phyloP scores from a whole-genome alignment of 2,329 filamentous ascomycete genomes.

The Epichloe glyceriae region DNA sequence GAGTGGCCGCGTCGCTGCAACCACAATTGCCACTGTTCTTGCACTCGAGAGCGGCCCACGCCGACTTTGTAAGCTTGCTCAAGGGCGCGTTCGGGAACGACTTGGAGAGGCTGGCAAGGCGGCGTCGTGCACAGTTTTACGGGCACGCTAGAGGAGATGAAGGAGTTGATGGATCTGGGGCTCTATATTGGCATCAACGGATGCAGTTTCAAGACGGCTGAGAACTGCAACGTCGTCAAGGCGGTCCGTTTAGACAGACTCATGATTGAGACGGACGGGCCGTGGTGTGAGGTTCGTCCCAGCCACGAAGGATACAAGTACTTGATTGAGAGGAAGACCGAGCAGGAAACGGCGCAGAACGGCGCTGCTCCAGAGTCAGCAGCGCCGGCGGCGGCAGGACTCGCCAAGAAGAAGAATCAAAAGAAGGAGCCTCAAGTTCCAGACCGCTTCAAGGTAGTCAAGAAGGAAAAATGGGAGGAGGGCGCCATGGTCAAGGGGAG shows the following conservation, averaged over 20 bases:
- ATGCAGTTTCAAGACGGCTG: conserved; percentile 86
- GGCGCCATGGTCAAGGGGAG: conserved; percentile 87
- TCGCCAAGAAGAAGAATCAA: conserved; percentile 31
- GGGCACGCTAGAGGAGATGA: conserved; percentile 74
- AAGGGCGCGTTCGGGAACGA: conserved; percentile 40
- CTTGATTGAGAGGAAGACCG: conserved; percentile 31
- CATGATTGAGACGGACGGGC: conserved; percentile 94
- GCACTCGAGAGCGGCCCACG: conserved; percentile 77
- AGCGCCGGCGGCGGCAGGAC: conserved; percentile 7
- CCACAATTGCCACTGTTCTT: conserved; percentile 80
- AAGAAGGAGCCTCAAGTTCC: conserved; percentile 55
- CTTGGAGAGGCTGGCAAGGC: conserved; percentile 55
- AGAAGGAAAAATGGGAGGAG: conserved; percentile 89
- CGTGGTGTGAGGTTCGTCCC: conserved; percentile 91
- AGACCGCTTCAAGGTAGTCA: conserved; percentile 66
- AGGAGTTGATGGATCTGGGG: conserved; percentile 63
- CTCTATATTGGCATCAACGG: conserved; percentile 93
- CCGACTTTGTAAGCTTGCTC: conserved; percentile 68
- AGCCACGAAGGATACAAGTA: conserved; percentile 76
- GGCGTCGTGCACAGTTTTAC: conserved; percentile 95
- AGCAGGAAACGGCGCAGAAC: conserved; percentile 14
- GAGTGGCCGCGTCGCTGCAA: conserved; percentile 54
- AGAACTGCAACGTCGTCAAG: conserved; percentile 77
- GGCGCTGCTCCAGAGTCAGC: conserved; percentile 8
- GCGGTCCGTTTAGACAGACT: conserved; percentile 65